These are phyloP conservation scores for Nemophila menziesii DNA, from an alignment of 257 asterid genomes.

Conservation along the genomic window DNA sequence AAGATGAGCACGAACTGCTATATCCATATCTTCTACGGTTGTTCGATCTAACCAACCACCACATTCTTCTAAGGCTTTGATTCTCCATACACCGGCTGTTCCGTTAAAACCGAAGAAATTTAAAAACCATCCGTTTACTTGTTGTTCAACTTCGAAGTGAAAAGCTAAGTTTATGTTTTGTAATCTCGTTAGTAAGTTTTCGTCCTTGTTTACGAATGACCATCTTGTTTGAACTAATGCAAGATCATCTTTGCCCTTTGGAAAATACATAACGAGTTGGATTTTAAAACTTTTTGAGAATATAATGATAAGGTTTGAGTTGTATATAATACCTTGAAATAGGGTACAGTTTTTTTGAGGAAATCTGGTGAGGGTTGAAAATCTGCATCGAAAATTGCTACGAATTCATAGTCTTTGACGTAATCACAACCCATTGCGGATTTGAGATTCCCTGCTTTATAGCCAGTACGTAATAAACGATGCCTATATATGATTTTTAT, in stretches of 20 bases:
- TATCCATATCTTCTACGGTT: slow-evolving; percentile 92
- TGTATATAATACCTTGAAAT: slow-evolving; percentile 46
- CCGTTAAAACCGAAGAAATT: slow-evolving; percentile 88
- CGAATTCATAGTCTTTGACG: slow-evolving; percentile 75
- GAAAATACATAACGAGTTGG: slow-evolving; percentile 8
- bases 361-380: slow-evolving; percentile 93
- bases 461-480: slow-evolving; percentile 78
- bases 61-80: slow-evolving; percentile 77
- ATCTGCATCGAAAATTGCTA: slow-evolving; percentile 90
- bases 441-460: slow-evolving; percentile 90
- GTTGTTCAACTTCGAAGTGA: slow-evolving; percentile 95
- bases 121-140: slow-evolving; percentile 85
- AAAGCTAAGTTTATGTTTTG: slow-evolving; percentile 79
- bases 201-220: slow-evolving; percentile 85
- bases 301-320: background rate
- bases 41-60: slow-evolving; percentile 97
- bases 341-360: slow-evolving; percentile 71
- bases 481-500: slow-evolving; percentile 57
- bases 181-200: slow-evolving; percentile 71
- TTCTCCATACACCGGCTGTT: slow-evolving; percentile 96
- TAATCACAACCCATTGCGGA: slow-evolving; percentile 83
- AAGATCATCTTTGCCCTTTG: slow-evolving; percentile 76
- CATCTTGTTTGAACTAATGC: slow-evolving; percentile 95
- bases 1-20: slow-evolving; percentile 87
- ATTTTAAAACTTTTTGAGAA: no score